Percentiles rank a stretch among this genome's conserved stretches.
Conservation (phyloP, 2,329 filamentous ascomycete genomes). For the Geosmithia flava region DNA sequence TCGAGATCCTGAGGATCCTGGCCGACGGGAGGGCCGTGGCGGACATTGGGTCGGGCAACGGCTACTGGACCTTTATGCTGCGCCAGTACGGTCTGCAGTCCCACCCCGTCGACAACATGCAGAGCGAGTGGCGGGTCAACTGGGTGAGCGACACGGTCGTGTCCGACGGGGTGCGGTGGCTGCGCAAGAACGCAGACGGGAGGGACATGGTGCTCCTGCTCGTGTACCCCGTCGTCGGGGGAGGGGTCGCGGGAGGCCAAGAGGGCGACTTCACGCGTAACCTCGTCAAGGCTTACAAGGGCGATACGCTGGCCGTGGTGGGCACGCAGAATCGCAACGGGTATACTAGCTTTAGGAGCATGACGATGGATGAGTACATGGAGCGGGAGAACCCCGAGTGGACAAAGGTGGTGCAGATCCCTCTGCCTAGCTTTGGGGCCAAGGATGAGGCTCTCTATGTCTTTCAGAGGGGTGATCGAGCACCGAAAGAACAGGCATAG, state of each 20-base stretch:
- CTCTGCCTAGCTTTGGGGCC: constrained; percentile 61
- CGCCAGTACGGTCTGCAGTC: constrained; percentile 42
- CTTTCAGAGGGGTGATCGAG: constrained; percentile 38
- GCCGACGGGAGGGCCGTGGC: constrained; percentile 41
- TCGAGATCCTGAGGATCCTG: constrained; percentile 46
- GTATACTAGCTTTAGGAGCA: constrained; percentile 55
- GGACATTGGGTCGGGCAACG: constrained; percentile 60
- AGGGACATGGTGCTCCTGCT: constrained; percentile 50
- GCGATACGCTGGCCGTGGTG: constrained; percentile 56
- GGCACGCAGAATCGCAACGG: constrained; percentile 66
- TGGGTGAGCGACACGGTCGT: constrained; percentile 59
- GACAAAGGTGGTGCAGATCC: constrained; percentile 48
- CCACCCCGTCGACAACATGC: constrained; percentile 52
- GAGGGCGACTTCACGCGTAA: constrained; percentile 52
- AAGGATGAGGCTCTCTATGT: constrained; percentile 68
- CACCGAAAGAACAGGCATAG: constrained; percentile 7
- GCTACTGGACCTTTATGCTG: constrained; percentile 66
- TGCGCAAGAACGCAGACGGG: constrained; percentile 34
- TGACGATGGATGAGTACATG: constrained; percentile 57
- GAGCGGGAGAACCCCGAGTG: constrained; percentile 41
- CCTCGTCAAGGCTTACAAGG: constrained; percentile 47
- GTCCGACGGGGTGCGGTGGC: constrained; percentile 46
- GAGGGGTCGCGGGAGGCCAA: constrained; percentile 48
- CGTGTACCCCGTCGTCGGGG: constrained; percentile 61
- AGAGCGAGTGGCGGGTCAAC: constrained; percentile 53